phyloP scores from a whole-genome alignment of 371 early-diverging fungal genomes.

The Gilbertella persicaria region DNA sequence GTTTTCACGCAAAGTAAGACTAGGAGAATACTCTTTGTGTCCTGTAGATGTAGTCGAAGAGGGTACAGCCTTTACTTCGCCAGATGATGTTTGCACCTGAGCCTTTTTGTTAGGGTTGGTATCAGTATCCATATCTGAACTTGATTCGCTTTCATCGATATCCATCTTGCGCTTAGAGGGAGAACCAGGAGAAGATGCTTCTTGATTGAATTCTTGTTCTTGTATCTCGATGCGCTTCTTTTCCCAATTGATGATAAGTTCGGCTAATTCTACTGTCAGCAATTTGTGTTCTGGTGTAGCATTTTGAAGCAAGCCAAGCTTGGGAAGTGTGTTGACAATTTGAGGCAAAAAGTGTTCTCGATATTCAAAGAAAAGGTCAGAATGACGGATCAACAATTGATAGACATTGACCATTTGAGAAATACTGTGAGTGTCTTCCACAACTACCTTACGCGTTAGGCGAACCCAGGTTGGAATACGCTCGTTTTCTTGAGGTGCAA shows the following conservation, averaged over 20 bases:
- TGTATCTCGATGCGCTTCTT: conserved; percentile 38
- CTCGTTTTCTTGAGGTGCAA: conserved; percentile 49
- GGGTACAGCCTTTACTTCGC: conserved; percentile 28
- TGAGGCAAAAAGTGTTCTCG: conserved; percentile 89
- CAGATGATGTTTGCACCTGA: conserved; percentile 26
- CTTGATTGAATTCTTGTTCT: conserved; percentile 8
- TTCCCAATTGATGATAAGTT: conserved; percentile 91
- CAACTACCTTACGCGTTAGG: conserved; percentile 83
- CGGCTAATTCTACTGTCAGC: conserved; percentile 89
- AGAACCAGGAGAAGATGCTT: conserved; percentile 6
- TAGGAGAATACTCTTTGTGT: conserved; percentile 51
- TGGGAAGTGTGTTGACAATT: conserved; percentile 82
- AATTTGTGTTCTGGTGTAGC: conserved; percentile 86
- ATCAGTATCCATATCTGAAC: not conserved
- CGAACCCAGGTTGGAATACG: conserved; percentile 88
- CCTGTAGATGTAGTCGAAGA: conserved; percentile 1
- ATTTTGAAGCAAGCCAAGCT: conserved; percentile 82
- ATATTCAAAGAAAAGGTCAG: conserved; percentile 85
- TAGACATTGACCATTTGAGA: conserved; percentile 89
- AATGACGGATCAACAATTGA: conserved; percentile 87
- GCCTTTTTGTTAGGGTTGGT: conserved; percentile 32
- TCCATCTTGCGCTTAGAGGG: conserved; percentile 31
- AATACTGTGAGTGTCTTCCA: conserved; percentile 89
- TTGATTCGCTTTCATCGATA: conserved; percentile 5
- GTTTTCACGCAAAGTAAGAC: conserved; percentile 63